Conservation (phyloP, 176 grass and related monocot genomes). For the Avena atlantica region DNA sequence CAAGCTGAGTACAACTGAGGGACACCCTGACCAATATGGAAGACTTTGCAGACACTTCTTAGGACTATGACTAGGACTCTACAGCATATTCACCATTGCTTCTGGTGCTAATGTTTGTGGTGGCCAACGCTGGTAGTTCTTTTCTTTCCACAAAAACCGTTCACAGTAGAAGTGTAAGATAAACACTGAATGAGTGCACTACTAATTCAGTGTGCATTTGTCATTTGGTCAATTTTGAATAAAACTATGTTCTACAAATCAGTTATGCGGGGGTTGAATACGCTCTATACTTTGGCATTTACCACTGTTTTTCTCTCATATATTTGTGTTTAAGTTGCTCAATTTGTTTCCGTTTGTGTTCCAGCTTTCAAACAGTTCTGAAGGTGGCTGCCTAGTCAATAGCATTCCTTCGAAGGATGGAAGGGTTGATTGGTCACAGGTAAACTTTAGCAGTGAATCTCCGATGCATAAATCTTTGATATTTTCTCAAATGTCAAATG, state of each 20-base stretch:
- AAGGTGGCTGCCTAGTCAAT: constrained; percentile 67
- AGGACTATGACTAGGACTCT: not conserved
- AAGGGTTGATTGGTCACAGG: constrained; percentile 97
- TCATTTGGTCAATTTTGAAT: not conserved
- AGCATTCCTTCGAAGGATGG: constrained; percentile 91
- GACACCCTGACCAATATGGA: not conserved
- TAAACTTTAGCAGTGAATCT: constrained; percentile 31
- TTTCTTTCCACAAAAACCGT: not conserved
- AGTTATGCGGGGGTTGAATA: not conserved
- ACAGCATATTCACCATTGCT: constrained; percentile 1
- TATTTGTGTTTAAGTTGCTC: constrained; percentile 8
- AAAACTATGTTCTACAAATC: constrained; percentile 3
- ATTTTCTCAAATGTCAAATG: constrained; percentile 6
- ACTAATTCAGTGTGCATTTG: not conserved
- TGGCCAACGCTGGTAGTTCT: not conserved
- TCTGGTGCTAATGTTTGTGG: not conserved
- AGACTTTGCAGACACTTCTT: not conserved
- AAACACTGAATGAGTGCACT: constrained; percentile 22
- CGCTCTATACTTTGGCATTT: constrained; percentile 27
- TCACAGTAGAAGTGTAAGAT: constrained; percentile 7
- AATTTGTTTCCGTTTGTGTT: constrained; percentile 48
- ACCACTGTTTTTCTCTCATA: constrained; percentile 1
- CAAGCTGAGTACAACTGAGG: not conserved
- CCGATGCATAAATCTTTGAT: not conserved
- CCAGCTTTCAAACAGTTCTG: constrained; percentile 79